phyloP scores from a whole-genome alignment of 2,329 filamentous ascomycete species.

The Clonostachys byssicola region DNA sequence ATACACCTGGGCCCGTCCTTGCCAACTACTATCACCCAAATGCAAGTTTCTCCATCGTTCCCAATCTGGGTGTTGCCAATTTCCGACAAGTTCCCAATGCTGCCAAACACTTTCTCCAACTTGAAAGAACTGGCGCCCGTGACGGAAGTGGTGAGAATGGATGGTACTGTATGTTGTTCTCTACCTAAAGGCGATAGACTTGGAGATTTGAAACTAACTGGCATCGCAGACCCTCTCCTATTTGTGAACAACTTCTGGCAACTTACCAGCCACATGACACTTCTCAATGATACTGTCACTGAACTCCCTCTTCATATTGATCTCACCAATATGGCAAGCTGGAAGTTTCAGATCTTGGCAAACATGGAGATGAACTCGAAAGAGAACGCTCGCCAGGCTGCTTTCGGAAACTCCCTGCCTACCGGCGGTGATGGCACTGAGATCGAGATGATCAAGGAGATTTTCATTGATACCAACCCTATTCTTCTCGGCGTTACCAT shows the following conservation, averaged over 20 bases:
- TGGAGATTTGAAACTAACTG: background rate
- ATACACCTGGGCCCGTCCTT: constrained; percentile 63
- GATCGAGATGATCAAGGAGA: constrained; percentile 95
- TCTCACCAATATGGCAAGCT: constrained; percentile 75
- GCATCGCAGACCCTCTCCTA: constrained; percentile 62
- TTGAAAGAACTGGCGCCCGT: constrained; percentile 77
- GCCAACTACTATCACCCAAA: constrained; percentile 94
- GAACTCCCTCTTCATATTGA: constrained; percentile 79
- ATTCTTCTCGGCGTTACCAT: constrained; percentile 83
- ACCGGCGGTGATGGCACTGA: constrained; percentile 86
- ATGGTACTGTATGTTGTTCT: constrained; percentile 66
- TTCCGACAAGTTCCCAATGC: constrained; percentile 68
- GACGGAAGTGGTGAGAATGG: constrained; percentile 82
- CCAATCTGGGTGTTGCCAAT: constrained; percentile 67
- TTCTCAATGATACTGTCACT: constrained; percentile 85
- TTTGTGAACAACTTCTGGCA: constrained; percentile 99
- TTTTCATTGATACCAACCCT: constrained; percentile 89
- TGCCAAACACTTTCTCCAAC: constrained; percentile 69
- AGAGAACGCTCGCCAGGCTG: constrained; percentile 73
- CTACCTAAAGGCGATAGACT: no score
- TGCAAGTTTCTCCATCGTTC: constrained; percentile 82
- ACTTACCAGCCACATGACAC: constrained; percentile 82
- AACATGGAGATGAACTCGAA: constrained; percentile 86
- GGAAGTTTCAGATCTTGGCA: constrained; percentile 86
- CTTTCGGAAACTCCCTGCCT: constrained; percentile 65